Evolutionary conservation across 495 filamentous ascomycete species (phyloP).

Genomic region (Penicillium longicatenatum): DNA sequence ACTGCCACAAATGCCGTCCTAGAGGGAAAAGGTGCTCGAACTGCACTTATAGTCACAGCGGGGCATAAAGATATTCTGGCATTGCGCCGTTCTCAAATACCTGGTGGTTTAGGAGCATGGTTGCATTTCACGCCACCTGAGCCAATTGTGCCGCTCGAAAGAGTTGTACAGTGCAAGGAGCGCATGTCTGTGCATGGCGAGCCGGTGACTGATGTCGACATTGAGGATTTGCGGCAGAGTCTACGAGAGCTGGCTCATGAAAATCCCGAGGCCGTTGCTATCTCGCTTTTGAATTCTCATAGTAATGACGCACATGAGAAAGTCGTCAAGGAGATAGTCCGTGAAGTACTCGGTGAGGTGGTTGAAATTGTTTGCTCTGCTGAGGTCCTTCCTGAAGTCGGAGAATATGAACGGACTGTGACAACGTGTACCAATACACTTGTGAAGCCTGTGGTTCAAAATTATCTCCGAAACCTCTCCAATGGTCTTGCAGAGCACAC

Average conservation of each 20-base stretch:
- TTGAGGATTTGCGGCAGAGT: slow-evolving; percentile 33
- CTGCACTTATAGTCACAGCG: slow-evolving; percentile 40
- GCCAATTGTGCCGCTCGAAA: slow-evolving; percentile 51
- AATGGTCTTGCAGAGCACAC: slow-evolving; percentile 38
- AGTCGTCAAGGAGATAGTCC: slow-evolving; percentile 35
- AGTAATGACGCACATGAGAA: slow-evolving; percentile 45
- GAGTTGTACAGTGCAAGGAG: slow-evolving; percentile 50
- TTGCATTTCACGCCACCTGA: slow-evolving; percentile 49
- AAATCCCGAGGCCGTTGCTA: slow-evolving; percentile 46
- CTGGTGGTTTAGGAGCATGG: slow-evolving; percentile 51
- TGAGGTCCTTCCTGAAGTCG: slow-evolving; percentile 50
- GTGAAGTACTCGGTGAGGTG: slow-evolving; percentile 38
- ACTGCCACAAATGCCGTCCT: slow-evolving; percentile 45
- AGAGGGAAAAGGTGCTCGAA: slow-evolving; percentile 46
- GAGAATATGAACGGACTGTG: slow-evolving; percentile 55
- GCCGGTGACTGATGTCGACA: slow-evolving; percentile 40
- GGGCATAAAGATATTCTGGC: slow-evolving; percentile 47
- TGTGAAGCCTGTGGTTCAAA: slow-evolving; percentile 51
- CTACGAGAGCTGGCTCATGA: slow-evolving; percentile 32
- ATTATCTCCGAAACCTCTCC: slow-evolving; percentile 43
- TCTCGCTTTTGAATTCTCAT: slow-evolving; percentile 53
- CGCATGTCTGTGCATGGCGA: slow-evolving; percentile 48
- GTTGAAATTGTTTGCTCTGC: slow-evolving; percentile 45
- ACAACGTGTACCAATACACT: slow-evolving; percentile 53
- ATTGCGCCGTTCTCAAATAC: slow-evolving; percentile 48